These are phyloP conservation scores for Botrytis porri DNA, from an alignment of 2,329 filamentous ascomycete species.

Conservation along the genomic window DNA sequence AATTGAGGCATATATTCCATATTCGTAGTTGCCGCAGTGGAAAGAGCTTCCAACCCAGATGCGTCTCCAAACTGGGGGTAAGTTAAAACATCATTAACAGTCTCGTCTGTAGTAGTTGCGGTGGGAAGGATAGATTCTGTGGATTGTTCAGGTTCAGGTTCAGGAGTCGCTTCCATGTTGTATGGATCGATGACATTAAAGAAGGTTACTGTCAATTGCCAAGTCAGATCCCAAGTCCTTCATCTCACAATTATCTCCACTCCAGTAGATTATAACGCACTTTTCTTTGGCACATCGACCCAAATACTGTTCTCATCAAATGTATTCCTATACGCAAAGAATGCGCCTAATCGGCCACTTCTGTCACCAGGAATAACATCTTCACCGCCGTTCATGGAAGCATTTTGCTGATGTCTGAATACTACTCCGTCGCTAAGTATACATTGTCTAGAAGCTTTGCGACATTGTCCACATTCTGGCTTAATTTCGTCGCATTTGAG, in stretches of 20 bases:
- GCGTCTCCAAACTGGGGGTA: constrained; percentile 39
- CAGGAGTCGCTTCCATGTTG: constrained; percentile 46
- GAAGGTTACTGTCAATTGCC: constrained; percentile 49
- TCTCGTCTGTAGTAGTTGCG: constrained; percentile 26
- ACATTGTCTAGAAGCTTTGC: constrained; percentile 56
- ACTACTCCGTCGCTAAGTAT: constrained; percentile 60
- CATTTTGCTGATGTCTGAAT: constrained; percentile 68
- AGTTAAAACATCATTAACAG: constrained; percentile 29
- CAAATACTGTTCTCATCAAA: constrained; percentile 59
- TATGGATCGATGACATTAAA: constrained; percentile 61
- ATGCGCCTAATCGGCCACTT: constrained; percentile 50
- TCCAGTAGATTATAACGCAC: constrained; percentile 38
- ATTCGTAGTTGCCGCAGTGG: constrained; percentile 48
- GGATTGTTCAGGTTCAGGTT: constrained; percentile 40
- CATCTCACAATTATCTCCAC: neutral
- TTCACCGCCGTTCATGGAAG: constrained; percentile 58
- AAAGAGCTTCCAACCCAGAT: constrained; percentile 53
- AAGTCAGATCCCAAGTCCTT: constrained; percentile 29
- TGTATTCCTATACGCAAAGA: constrained; percentile 65
- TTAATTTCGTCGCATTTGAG: constrained; percentile 64
- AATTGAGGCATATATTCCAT: constrained; percentile 37
- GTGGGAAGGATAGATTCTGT: constrained; percentile 21
- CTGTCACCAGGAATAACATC: constrained; percentile 38
- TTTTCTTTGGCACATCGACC: constrained; percentile 58
- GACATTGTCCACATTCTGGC: constrained; percentile 58